phyloP scores from a whole-genome alignment of 177 flowering plant genomes.

The Tripterygium wilfordii region DNA sequence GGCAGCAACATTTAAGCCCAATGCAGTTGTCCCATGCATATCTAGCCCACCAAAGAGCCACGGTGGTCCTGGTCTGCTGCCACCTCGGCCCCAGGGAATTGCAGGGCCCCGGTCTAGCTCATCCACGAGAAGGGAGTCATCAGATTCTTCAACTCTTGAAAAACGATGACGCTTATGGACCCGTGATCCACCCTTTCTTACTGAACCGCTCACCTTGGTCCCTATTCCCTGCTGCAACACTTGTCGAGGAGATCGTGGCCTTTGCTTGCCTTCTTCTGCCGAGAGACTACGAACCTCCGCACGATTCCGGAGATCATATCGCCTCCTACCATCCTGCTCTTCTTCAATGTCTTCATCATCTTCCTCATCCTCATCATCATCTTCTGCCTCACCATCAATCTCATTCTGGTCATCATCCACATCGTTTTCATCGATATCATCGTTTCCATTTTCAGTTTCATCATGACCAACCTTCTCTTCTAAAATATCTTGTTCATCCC shows the following conservation, averaged over 20 bases:
- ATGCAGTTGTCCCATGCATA: constrained; percentile 75
- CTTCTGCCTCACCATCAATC: constrained; percentile 41
- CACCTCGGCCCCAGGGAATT: constrained; percentile 90
- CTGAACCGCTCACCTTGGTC: constrained; percentile 67
- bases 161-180: constrained; percentile 87
- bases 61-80: constrained; percentile 82
- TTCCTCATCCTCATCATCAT: constrained; percentile 43
- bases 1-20: constrained; percentile 95
- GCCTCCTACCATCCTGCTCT: constrained; percentile 80
- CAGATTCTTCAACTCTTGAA: constrained; percentile 81
- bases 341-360: constrained; percentile 89
- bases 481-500: constrained; percentile 69
- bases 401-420: constrained; percentile 39
- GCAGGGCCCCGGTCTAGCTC: constrained; percentile 95
- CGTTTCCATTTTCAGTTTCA: constrained; percentile 69
- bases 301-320: constrained; percentile 96
- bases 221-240: constrained; percentile 94
- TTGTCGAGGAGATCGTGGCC: constrained; percentile 83
- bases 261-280: constrained; percentile 66
- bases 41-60: constrained; percentile 94
- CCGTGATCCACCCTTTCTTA: constrained; percentile 85
- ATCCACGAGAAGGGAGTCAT: constrained; percentile 98
- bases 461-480: constrained; percentile 63
- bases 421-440: constrained; percentile 48
- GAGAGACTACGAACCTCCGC: constrained; percentile 85